A percentile compares a stretch with the other conserved stretches of the same genome.
phyloP scores from a whole-genome alignment of 768 basidiomycete genomes.

The Naganishia antarctica region DNA sequence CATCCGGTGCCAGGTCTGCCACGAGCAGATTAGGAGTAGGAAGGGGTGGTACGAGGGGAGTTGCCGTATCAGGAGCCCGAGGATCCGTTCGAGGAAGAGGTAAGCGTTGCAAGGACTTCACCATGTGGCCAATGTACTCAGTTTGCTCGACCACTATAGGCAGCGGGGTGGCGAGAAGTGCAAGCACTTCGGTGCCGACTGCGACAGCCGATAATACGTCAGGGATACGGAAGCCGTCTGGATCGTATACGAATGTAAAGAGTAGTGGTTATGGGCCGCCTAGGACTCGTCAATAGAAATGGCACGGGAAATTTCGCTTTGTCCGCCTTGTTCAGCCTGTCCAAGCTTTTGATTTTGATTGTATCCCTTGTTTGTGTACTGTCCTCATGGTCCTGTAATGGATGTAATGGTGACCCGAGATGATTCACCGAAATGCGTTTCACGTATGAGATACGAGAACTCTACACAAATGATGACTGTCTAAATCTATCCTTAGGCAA shows the following conservation, averaged over 20 bases:
- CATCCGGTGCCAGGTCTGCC: neutral
- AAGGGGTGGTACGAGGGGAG: constrained; percentile 1
- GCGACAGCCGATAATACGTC: neutral
- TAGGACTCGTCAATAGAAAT: neutral
- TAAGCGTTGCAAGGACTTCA: neutral
- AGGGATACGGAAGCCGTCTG: constrained; percentile 6
- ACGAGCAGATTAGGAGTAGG: constrained; percentile 1
- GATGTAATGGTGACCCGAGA: no score
- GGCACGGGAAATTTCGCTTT: neutral
- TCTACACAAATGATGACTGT: neutral
- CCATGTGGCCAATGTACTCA: neutral
- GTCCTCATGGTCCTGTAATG: no score
- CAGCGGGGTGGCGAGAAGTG: neutral
- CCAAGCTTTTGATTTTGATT: constrained; percentile 11
- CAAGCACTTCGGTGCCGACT: constrained; percentile 3
- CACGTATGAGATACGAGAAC: no score
- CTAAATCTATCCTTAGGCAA: neutral
- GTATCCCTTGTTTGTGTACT: no score
- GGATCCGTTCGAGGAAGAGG: constrained; percentile 9
- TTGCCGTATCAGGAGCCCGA: neutral
- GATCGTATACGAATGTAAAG: neutral
- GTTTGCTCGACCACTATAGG: neutral
- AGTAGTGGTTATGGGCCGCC: constrained; percentile 16
- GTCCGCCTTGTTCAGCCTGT: no score
- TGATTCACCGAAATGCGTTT: neutral